phyloP scores from a whole-genome alignment of 2,329 filamentous ascomycete genomes.

The Acrocalymma vagum region DNA sequence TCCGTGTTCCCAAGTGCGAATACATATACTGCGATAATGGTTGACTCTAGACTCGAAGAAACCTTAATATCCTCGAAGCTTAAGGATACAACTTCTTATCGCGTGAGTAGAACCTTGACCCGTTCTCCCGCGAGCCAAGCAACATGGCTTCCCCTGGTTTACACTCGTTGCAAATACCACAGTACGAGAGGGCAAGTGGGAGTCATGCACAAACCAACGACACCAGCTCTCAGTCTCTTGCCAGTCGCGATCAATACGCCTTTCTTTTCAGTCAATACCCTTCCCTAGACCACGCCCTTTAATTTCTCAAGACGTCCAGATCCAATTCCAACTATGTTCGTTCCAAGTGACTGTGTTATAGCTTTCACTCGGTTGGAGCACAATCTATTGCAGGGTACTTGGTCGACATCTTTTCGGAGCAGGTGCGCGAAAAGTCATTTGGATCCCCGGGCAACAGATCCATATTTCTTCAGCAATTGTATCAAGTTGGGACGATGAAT shows the following conservation, averaged over 20 bases:
- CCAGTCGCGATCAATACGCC: conserved; percentile 1
- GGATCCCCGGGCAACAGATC: not conserved
- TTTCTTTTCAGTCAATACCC: conserved; percentile 11
- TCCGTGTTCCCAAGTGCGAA: conserved; percentile 9
- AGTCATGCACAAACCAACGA: not conserved
- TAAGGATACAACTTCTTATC: not conserved
- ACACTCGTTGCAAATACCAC: not conserved
- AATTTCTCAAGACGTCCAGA: not conserved
- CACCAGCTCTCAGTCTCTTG: not conserved
- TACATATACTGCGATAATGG: conserved; percentile 8
- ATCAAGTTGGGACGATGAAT: conserved; percentile 3
- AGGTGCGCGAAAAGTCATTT: too few relatives aligned
- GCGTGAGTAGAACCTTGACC: conserved; percentile 5
- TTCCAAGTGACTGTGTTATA: too few relatives aligned
- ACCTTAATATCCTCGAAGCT: conserved; percentile 1
- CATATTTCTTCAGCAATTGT: conserved; percentile 1
- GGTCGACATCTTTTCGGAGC: too few relatives aligned
- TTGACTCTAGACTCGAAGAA: conserved; percentile 6
- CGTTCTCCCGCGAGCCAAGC: not conserved
- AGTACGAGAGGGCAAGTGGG: conserved; percentile 1
- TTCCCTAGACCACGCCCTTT: conserved; percentile 4
- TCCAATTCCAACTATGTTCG: not conserved
- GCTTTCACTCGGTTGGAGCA: too few relatives aligned
- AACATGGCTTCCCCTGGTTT: not conserved
- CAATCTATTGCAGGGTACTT: not conserved